Evolutionary conservation across 495 filamentous ascomycete species (phyloP), one percentile per base, ranked within the genome.

Genomic region (Staphylotrichum longicolle): DNA sequence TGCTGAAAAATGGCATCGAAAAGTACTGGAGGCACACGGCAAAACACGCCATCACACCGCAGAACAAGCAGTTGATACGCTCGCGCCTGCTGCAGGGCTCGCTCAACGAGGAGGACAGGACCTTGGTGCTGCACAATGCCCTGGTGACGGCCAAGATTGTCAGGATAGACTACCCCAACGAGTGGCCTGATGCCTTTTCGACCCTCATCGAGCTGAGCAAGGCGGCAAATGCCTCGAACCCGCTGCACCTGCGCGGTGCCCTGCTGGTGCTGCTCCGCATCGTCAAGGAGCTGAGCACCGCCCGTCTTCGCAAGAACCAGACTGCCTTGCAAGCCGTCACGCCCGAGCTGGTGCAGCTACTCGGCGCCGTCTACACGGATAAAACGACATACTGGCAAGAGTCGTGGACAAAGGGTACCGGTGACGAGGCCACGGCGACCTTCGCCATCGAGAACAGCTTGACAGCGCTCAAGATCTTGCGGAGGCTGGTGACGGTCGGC

Each of bases 1-100:
- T 95, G 68, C 77, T 98, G 57, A 97, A 97, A 71, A 96, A 97
- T 72, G 94, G 91, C 33, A 90, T 96, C 68, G 93, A 97, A 67
- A 91, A 88, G 71, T 91, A 90, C 72, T 98, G 94, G 94, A 83
- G 94, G 84, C 86, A 66, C 45, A 86, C 84, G 4, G 82, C 88
- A 14, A 78, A 71, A 63, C 87, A 87, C 72, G 83, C 88, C 35
- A 89, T 97, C 45, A 78, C 73, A 8, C 86, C 89, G 62, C 83
- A 86, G 9, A 86, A 95, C 65, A 96, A 91, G 71, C 73, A 81
- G 7, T 71, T 80, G 30, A 91, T 98, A 54, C 87, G 93, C 53
- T 81, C 81, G 3, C 83, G 86, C 15, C 81, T 91, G 20, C 74
- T 97, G 4, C 78, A 88, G 61, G 86, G 86, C 54, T 87, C 88